Percentiles rank a stretch among this genome's conserved stretches.
Evolutionary conservation across 2,329 filamentous ascomycete genomes (phyloP).

Genomic region (Xylaria sp.): DNA sequence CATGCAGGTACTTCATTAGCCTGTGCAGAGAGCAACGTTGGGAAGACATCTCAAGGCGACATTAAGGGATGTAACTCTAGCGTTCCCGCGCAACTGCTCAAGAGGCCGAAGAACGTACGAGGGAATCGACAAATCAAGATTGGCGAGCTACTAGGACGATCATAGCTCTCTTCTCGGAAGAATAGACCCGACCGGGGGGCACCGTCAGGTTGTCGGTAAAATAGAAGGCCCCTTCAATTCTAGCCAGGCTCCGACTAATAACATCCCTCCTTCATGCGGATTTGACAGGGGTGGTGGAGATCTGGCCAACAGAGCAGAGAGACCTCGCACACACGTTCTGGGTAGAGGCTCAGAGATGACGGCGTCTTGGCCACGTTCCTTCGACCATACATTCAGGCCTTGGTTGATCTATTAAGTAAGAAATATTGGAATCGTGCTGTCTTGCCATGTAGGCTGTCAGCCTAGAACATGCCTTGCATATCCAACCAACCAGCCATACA

Average conservation of each 20-base stretch:
- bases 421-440: constrained; percentile 22
- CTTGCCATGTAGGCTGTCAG: constrained; percentile 8
- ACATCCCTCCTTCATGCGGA: constrained; percentile 37
- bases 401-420: constrained; percentile 26
- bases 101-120: constrained; percentile 28
- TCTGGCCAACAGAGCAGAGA: constrained; percentile 18
- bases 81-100: constrained; percentile 26
- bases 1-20: constrained; percentile 36
- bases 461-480: constrained; percentile 31
- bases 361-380: constrained; percentile 9
- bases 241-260: constrained; percentile 40
- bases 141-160: constrained; percentile 29
- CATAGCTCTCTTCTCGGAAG: constrained; percentile 39
- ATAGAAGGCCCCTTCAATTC: constrained; percentile 38
- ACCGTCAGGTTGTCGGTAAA: constrained; percentile 41
- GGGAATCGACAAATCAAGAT: constrained; percentile 24
- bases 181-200: constrained; percentile 33
- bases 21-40: constrained; percentile 30
- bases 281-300: constrained; percentile 13
- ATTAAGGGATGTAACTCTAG: constrained; percentile 28
- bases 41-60: constrained; percentile 17
- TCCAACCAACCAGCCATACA: constrained; percentile 1
- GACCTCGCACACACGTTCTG: constrained; percentile 17
- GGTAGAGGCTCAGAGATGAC: not conserved
- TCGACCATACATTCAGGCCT: constrained; percentile 10